Evolutionary conservation across 2,329 filamentous ascomycete species (phyloP).

Genomic region (Fusarium sp.): DNA sequence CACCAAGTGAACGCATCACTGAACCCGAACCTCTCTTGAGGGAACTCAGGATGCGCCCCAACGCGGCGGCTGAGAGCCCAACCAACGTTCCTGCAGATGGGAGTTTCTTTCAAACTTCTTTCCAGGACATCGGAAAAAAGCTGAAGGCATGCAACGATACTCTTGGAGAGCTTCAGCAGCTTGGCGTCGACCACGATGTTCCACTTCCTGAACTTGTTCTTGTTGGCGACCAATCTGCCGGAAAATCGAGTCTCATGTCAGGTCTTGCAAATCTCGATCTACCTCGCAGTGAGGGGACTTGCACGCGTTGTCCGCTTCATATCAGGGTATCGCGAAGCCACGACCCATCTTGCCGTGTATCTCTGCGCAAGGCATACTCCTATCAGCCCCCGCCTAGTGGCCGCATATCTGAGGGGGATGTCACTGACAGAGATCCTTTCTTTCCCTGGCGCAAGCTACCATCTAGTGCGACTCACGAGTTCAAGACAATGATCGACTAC

Average conservation of each 20-base stretch:
- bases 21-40: constrained; percentile 56
- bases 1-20: constrained; percentile 52
- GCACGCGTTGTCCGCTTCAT: constrained; percentile 84
- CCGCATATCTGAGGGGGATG: constrained; percentile 59
- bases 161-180: constrained; percentile 74
- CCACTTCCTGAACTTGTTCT: constrained; percentile 83
- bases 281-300: constrained; percentile 77
- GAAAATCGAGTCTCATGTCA: constrained; percentile 79
- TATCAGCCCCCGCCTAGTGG: constrained; percentile 60
- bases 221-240: constrained; percentile 86
- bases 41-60: constrained; percentile 52
- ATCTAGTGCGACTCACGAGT: constrained; percentile 63
- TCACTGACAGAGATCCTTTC: constrained; percentile 66
- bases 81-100: constrained; percentile 48
- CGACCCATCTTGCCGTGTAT: constrained; percentile 77
- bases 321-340: constrained; percentile 74
- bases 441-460: constrained; percentile 73
- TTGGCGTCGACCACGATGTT: constrained; percentile 79
- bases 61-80: constrained; percentile 41
- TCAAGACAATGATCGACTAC: constrained; percentile 73
- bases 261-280: constrained; percentile 77
- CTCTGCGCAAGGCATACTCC: constrained; percentile 73
- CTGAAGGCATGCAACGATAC: constrained; percentile 75
- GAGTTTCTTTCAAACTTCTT: constrained; percentile 59
- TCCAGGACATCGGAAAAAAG: constrained; percentile 69